Evolutionary conservation across 2,329 filamentous ascomycete genomes (phyloP).

Genomic region (Colletotrichum orchidophilum): DNA sequence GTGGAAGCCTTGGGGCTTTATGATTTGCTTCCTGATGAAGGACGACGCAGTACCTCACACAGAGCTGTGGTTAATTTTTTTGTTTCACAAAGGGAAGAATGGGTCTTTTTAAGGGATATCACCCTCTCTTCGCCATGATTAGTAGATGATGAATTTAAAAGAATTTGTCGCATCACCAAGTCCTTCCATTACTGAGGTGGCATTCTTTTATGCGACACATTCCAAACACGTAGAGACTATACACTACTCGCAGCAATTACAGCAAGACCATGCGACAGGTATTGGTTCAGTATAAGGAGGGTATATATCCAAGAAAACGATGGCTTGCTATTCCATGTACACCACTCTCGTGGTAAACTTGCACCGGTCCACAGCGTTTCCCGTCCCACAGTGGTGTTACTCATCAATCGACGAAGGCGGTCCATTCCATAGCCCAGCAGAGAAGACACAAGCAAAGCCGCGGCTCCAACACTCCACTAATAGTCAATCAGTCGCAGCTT

Average conservation of each 20-base stretch:
- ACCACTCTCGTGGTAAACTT: neutral
- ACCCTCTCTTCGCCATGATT: neutral
- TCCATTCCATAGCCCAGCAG: too few species aligned
- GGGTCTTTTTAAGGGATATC: neutral
- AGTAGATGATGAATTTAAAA: neutral
- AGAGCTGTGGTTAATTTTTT: neutral
- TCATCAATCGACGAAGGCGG: too few species aligned
- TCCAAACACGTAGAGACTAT: neutral
- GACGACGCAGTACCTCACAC: neutral
- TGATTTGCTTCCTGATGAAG: neutral
- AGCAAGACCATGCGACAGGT: neutral
- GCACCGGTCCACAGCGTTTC: neutral
- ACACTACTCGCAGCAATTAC: neutral
- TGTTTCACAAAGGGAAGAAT: neutral
- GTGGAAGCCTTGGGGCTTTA: neutral
- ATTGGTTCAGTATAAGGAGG: neutral
- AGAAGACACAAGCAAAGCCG: too few species aligned
- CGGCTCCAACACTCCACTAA: slow-evolving; percentile 44
- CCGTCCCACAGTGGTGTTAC: too few species aligned
- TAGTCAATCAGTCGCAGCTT: slow-evolving; percentile 77
- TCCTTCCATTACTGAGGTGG: too few species aligned
- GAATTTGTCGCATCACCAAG: neutral
- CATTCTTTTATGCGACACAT: neutral
- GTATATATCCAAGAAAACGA: slow-evolving; percentile 22
- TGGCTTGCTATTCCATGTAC: neutral